Conservation (phyloP, 2,329 filamentous ascomycete genomes). For the Orbilia javanica region DNA sequence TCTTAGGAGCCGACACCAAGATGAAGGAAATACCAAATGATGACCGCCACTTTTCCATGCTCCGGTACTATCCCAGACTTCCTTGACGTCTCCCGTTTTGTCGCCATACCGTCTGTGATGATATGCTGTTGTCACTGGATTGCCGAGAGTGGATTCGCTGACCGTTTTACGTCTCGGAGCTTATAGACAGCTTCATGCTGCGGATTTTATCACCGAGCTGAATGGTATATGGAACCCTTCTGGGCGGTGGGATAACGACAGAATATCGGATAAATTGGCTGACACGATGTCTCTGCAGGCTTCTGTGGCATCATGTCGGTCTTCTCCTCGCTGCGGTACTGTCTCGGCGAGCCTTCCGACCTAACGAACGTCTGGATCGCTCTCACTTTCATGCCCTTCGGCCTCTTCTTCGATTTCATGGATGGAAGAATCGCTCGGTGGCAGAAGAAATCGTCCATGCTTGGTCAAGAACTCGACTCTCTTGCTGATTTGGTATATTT, state of each 20-base stretch:
- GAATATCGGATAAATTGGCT: background rate
- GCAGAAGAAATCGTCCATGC: constrained; percentile 95
- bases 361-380: constrained; percentile 82
- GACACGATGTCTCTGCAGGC: constrained; percentile 67
- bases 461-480: constrained; percentile 98
- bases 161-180: constrained; percentile 61
- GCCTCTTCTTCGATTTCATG: constrained; percentile 97
- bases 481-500: constrained; percentile 78
- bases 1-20: constrained; percentile 59
- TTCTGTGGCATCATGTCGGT: constrained; percentile 95
- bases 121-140: constrained; percentile 37
- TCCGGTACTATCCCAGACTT: constrained; percentile 64
- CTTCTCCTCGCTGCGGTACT: constrained; percentile 94
- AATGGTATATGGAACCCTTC: constrained; percentile 71
- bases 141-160: constrained; percentile 16
- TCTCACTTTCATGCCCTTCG: constrained; percentile 88
- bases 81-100: background rate
- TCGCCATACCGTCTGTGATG: constrained; percentile 8
- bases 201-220: constrained; percentile 85
- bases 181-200: constrained; percentile 74
- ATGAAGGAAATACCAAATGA: constrained; percentile 59
- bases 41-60: constrained; percentile 65
- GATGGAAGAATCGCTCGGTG: constrained; percentile 96
- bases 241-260: background rate
- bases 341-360: constrained; percentile 77